Evolutionary conservation across 768 basidiomycete species (phyloP).

Genomic region (Pulveroboletus ravenelii): DNA sequence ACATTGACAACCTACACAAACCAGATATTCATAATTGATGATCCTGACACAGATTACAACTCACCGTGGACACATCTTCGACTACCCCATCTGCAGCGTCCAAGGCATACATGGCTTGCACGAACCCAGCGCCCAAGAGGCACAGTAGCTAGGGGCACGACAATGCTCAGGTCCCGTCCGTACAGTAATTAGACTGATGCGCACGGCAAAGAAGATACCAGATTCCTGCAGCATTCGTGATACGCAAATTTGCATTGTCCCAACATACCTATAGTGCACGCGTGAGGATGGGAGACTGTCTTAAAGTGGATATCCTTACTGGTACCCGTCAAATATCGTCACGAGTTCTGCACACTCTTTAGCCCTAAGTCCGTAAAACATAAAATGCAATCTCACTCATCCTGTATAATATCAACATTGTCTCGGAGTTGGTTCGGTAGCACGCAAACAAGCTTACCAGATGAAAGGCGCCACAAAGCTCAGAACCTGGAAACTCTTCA

Average conservation of each 20-base stretch:
- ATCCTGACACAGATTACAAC: constrained; percentile 14
- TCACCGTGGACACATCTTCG: constrained; percentile 48
- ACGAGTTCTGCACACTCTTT: constrained; percentile 51
- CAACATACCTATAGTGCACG: constrained; percentile 59
- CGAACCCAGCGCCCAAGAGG: constrained; percentile 78
- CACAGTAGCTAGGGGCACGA: constrained; percentile 58
- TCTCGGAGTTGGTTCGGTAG: not conserved
- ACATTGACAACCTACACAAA: constrained; percentile 56
- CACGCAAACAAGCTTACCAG: constrained; percentile 49
- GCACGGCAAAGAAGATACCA: constrained; percentile 84
- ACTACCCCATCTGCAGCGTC: constrained; percentile 84
- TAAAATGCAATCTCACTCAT: constrained; percentile 58
- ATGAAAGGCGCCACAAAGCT: constrained; percentile 86
- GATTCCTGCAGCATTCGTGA: constrained; percentile 92
- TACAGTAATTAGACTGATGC: constrained; percentile 14
- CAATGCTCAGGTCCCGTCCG: not conserved
- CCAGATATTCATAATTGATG: not conserved
- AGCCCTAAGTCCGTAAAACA: not conserved
- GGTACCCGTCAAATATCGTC: constrained; percentile 77
- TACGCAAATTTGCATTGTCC: constrained; percentile 92
- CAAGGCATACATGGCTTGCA: constrained; percentile 82
- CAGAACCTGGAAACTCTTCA: constrained; percentile 82
- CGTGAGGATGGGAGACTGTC: not conserved
- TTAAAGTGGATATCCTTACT: constrained; percentile 39
- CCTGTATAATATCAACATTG: constrained; percentile 38